These are phyloP conservation scores for Jamesozyma hellenica DNA, from an alignment of 805 yeast genomes.

Conservation along the genomic window DNA sequence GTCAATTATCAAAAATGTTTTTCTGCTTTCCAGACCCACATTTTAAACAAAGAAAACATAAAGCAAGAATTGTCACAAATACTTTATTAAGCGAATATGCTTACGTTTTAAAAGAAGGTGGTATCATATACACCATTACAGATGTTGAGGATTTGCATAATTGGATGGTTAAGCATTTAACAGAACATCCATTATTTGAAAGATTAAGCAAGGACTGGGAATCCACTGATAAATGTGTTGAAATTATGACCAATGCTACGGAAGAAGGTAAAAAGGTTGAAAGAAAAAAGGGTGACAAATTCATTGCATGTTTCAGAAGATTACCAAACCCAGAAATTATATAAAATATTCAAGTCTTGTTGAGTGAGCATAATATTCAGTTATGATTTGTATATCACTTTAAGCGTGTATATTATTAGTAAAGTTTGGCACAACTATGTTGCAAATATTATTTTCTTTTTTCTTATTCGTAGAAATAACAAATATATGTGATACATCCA, in stretches of 20 bases:
- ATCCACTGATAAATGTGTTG: conserved; percentile 65
- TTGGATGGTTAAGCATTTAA: conserved; percentile 93
- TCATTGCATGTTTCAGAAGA: conserved; percentile 77
- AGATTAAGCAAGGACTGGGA: conserved; percentile 77
- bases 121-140: conserved; percentile 86
- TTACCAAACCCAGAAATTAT: conserved; percentile 44
- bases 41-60: conserved; percentile 93
- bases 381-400: no score
- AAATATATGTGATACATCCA: no score
- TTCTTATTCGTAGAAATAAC: no score
- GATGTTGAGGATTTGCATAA: conserved; percentile 87
- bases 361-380: no score
- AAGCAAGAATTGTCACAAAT: conserved; percentile 88
- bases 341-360: not conserved
- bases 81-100: conserved; percentile 90
- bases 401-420: no score
- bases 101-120: conserved; percentile 75
- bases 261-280: conserved; percentile 97
- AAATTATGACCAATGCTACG: conserved; percentile 82
- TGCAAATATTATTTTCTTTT: no score
- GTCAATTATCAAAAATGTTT: conserved; percentile 82
- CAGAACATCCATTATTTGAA: conserved; percentile 83
- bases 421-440: no score
- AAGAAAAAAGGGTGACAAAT: conserved; percentile 81
- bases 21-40: conserved; percentile 99